phyloP scores from a whole-genome alignment of 1,284 basidiomycete species.

The Rhodotorula sp. region DNA sequence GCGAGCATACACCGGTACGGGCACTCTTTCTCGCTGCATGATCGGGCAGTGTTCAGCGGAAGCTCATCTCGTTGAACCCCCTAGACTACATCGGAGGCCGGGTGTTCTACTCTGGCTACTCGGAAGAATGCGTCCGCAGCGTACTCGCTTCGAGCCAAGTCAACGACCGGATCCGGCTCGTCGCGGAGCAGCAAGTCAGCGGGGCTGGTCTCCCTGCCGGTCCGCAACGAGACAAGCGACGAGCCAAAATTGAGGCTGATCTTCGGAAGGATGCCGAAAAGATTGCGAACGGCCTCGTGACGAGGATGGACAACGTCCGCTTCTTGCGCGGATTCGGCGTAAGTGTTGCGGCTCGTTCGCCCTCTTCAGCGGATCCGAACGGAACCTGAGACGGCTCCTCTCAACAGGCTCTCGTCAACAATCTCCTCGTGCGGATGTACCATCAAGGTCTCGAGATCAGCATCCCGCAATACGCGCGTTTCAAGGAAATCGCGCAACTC shows the following conservation, averaged over 20 bases:
- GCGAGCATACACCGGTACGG: constrained; percentile 27
- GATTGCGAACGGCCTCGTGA: constrained; percentile 26
- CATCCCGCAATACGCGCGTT: constrained; percentile 30
- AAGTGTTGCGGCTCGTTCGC: neutral
- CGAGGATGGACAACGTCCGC: constrained; percentile 35
- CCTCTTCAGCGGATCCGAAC: neutral
- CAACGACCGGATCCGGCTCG: constrained; percentile 12
- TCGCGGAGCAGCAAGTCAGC: constrained; percentile 7
- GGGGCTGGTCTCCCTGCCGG: neutral
- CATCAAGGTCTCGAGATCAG: constrained; percentile 43
- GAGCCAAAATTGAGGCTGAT: constrained; percentile 15
- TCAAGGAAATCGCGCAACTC: constrained; percentile 44
- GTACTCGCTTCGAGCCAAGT: constrained; percentile 23
- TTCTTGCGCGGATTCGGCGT: constrained; percentile 37
- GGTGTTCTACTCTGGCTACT: constrained; percentile 38
- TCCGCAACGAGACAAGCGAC: constrained; percentile 6
- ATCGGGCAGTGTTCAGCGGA: too few species aligned
- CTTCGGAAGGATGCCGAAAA: constrained; percentile 18
- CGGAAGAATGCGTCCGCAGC: constrained; percentile 17
- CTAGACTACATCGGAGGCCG: constrained; percentile 38
- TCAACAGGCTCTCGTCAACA: constrained; percentile 47
- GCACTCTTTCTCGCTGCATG: neutral
- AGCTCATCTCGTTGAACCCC: too few species aligned
- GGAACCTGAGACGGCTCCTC: neutral
- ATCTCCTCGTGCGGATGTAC: constrained; percentile 49